Evolutionary conservation across 2,329 filamentous ascomycete species (phyloP).

Genomic region (Sporothrix globosa): DNA sequence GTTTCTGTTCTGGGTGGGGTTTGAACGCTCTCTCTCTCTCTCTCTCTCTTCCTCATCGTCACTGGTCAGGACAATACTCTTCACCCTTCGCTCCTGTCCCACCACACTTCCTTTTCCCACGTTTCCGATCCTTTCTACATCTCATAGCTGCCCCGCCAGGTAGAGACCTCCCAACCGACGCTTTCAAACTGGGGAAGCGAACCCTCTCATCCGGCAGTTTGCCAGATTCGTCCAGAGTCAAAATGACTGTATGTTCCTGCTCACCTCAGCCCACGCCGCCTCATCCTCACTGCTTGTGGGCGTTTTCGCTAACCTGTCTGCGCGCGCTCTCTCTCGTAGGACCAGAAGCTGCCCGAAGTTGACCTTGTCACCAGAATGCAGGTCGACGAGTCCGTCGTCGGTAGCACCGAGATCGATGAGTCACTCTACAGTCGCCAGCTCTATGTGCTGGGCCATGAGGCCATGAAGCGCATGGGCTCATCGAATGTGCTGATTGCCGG

Average conservation of each 20-base stretch:
- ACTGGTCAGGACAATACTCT: slow-evolving; percentile 28
- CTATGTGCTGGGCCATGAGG: slow-evolving; percentile 72
- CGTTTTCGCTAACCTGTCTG: slow-evolving; percentile 25
- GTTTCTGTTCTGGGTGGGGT: slow-evolving; percentile 30
- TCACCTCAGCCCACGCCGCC: not conserved
- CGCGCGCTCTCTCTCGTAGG: slow-evolving; percentile 27
- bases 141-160: slow-evolving; percentile 5
- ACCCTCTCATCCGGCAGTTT: slow-evolving; percentile 65
- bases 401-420: slow-evolving; percentile 67
- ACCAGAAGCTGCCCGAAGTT: slow-evolving; percentile 62
- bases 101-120: not conserved
- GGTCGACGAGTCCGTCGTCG: slow-evolving; percentile 62
- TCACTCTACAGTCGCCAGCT: slow-evolving; percentile 75
- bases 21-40: slow-evolving; percentile 26
- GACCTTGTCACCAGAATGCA: slow-evolving; percentile 68
- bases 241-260: slow-evolving; percentile 60
- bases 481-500: slow-evolving; percentile 93
- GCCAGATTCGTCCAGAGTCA: slow-evolving; percentile 61
- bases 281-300: not conserved
- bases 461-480: slow-evolving; percentile 98
- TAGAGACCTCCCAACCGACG: not conserved
- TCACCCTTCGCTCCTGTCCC: slow-evolving; percentile 38
- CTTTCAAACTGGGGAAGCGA: slow-evolving; percentile 66
- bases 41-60: slow-evolving; percentile 9
- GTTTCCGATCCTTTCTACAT: not conserved